Percentiles rank a stretch among this genome's conserved stretches.
Evolutionary conservation across 2,329 filamentous ascomycete species (phyloP).

Genomic region (Mollisiaceae sp.): DNA sequence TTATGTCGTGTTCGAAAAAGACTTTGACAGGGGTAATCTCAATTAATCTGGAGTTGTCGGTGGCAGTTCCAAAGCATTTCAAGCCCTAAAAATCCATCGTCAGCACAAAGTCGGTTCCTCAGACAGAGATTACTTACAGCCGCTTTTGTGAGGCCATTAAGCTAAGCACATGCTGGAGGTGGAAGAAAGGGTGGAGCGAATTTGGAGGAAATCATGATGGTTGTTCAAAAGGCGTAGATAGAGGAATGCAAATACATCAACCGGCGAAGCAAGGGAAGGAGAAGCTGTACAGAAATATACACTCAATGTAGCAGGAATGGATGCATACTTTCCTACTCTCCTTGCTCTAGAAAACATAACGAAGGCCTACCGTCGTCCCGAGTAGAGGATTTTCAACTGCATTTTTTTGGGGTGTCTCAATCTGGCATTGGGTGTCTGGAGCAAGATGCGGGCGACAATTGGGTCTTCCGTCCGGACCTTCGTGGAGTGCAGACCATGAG

Average conservation of each 20-base stretch:
- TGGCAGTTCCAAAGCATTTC: constrained; percentile 30
- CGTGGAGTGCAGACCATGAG: constrained; percentile 11
- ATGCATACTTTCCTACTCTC: constrained; percentile 7
- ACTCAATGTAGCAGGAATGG: not conserved
- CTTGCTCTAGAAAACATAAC: not conserved
- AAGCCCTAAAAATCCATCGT: constrained; percentile 19
- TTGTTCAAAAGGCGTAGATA: constrained; percentile 10
- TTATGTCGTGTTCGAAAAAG: constrained; percentile 25
- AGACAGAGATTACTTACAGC: constrained; percentile 24
- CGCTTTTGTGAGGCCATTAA: constrained; percentile 28
- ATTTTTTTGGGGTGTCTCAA: not conserved
- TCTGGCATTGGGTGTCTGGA: not conserved
- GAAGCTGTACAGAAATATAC: constrained; percentile 15
- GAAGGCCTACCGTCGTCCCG: not conserved
- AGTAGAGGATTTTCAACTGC: not conserved
- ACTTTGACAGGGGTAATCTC: constrained; percentile 24
- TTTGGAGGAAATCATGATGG: constrained; percentile 19
- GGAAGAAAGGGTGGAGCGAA: constrained; percentile 25
- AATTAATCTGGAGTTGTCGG: constrained; percentile 25
- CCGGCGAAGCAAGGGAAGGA: constrained; percentile 16
- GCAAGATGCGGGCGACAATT: constrained; percentile 1
- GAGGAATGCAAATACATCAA: constrained; percentile 8
- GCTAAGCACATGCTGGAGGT: constrained; percentile 29
- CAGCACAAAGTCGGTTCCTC: too few species aligned
- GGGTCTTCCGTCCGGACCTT: constrained; percentile 14